These are phyloP conservation scores for Podila clonocystis DNA, from an alignment of 192 early-diverging fungal genomes.

Conservation along the genomic window DNA sequence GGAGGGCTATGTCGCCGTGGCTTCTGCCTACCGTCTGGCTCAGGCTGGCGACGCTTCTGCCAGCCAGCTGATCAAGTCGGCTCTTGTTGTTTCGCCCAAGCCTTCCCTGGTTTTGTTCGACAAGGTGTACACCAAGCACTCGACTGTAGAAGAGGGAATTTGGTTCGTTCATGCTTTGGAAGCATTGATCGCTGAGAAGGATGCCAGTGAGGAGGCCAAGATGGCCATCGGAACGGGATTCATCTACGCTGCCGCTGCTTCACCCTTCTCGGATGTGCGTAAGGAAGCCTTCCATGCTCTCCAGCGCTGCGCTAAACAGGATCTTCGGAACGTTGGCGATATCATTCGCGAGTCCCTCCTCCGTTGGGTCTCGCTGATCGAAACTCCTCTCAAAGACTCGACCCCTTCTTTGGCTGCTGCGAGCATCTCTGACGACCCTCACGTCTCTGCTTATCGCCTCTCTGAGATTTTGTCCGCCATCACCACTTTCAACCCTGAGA, in stretches of 20 bases:
- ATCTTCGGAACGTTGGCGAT: conserved; percentile 39
- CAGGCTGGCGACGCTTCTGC: conserved; percentile 26
- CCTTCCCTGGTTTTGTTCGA: conserved; percentile 86
- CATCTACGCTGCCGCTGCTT: conserved; percentile 63
- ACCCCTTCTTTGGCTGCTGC: conserved; percentile 42
- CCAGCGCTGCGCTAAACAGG: conserved; percentile 29
- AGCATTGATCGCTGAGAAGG: conserved; percentile 55
- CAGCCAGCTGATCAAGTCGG: conserved; percentile 45
- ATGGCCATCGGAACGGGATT: conserved; percentile 61
- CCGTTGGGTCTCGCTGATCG: conserved; percentile 59
- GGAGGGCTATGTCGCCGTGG: conserved; percentile 72
- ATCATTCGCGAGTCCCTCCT: conserved; percentile 54
- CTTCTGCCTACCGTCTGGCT: conserved; percentile 59
- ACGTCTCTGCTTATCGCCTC: conserved; percentile 56
- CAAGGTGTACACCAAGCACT: conserved; percentile 81
- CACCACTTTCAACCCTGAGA: conserved; percentile 49
- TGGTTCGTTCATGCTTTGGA: conserved; percentile 75
- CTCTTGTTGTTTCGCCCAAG: conserved; percentile 57
- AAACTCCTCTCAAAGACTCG: conserved; percentile 60
- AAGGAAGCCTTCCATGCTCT: conserved; percentile 56
- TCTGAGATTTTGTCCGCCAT: conserved; percentile 62
- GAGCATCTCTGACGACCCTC: conserved; percentile 36
- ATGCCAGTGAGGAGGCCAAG: conserved; percentile 37
- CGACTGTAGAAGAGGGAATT: conserved; percentile 65
- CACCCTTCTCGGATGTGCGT: conserved; percentile 52